These are phyloP conservation scores for Didymella pomorum DNA, from an alignment of 2,329 filamentous ascomycete genomes.

Conservation along the genomic window DNA sequence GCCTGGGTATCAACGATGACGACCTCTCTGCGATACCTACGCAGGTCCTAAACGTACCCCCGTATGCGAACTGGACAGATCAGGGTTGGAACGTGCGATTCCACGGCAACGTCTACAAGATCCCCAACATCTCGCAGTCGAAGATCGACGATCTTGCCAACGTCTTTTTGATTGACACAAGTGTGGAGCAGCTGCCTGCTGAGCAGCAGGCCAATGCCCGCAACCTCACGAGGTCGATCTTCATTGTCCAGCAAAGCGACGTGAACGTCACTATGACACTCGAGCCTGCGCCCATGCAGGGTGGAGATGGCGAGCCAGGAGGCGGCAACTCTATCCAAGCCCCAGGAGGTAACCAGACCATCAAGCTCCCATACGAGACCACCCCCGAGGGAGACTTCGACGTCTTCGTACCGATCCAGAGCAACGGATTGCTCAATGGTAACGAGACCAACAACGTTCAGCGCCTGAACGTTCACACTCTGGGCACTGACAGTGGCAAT, in stretches of 20 bases:
- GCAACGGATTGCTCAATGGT: conserved; percentile 64
- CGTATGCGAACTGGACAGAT: conserved; percentile 77
- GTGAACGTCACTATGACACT: conserved; percentile 71
- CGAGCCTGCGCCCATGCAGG: conserved; percentile 65
- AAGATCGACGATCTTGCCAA: conserved; percentile 75
- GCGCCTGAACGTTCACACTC: conserved; percentile 71
- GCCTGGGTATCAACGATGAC: conserved; percentile 65
- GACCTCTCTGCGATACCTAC: conserved; percentile 71
- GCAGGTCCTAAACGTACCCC: conserved; percentile 73
- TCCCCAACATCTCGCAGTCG: conserved; percentile 70
- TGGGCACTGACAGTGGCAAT: conserved; percentile 72
- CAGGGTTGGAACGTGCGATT: conserved; percentile 78
- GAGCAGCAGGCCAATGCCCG: conserved; percentile 71
- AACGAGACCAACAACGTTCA: conserved; percentile 72
- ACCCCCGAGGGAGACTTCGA: conserved; percentile 77
- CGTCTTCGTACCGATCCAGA: conserved; percentile 70
- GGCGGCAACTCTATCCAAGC: conserved; percentile 61
- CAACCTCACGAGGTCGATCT: conserved; percentile 76
- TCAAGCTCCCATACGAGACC: conserved; percentile 71
- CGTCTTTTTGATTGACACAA: conserved; percentile 71
- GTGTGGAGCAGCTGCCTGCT: conserved; percentile 65
- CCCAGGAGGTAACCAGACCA: conserved; percentile 67
- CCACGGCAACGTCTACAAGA: conserved; percentile 83
- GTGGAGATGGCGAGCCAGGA: conserved; percentile 58
- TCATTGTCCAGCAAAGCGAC: conserved; percentile 75